Percentiles rank a stretch among this genome's conserved stretches.
Evolutionary conservation across 306 rosid species (phyloP).

Genomic region (Purshia tridentata): DNA sequence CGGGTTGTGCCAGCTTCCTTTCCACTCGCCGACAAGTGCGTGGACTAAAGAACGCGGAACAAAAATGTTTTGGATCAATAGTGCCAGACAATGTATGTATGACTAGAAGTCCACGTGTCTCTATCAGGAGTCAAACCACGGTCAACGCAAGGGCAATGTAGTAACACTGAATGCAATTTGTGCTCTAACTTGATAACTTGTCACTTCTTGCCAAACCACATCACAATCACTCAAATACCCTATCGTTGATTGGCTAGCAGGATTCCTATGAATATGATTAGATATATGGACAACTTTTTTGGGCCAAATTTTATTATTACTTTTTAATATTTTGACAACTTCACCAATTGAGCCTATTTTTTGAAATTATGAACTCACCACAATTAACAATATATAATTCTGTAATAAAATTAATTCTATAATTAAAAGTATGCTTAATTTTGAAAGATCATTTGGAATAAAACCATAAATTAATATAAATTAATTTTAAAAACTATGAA

Average conservation of each 20-base stretch:
- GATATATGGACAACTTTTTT: not conserved
- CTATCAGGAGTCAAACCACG: not conserved
- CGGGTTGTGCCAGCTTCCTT: not conserved
- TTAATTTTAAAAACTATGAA: no score
- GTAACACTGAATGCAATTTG: not conserved
- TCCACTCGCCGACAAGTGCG: constrained; percentile 14
- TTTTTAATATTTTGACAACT: no score
- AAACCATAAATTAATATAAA: no score
- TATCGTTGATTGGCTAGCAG: not conserved
- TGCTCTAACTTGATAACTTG: not conserved
- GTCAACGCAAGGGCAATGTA: not conserved
- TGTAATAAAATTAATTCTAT: no score
- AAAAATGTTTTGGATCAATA: not conserved
- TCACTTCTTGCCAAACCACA: not conserved
- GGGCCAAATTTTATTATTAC: not conserved
- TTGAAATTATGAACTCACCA: no score
- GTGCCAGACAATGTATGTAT: not conserved
- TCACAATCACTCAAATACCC: not conserved
- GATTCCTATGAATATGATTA: not conserved
- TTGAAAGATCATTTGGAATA: no score
- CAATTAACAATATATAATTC: no score
- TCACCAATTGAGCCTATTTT: no score
- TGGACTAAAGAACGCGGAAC: constrained; percentile 6
- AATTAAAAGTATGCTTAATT: no score
- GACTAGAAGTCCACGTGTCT: not conserved